Evolutionary conservation across 202 grass and related monocot species (phyloP).

Genomic region (Setaria italica): DNA sequence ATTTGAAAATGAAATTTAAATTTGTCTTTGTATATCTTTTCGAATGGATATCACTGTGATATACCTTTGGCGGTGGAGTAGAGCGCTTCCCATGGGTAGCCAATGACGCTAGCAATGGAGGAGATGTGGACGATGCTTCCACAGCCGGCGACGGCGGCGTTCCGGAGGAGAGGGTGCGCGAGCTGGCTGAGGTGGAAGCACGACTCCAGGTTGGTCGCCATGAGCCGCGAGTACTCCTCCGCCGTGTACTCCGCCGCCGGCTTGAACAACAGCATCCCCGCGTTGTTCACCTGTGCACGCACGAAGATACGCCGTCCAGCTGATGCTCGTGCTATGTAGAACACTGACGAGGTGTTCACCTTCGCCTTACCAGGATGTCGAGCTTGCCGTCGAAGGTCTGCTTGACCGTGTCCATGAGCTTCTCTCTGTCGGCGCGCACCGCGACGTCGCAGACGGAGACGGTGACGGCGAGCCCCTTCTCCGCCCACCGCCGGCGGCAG

Average conservation of each 20-base stretch:
- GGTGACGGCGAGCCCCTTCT: conserved; percentile 37
- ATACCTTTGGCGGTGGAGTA: conserved; percentile 55
- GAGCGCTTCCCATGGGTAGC: not conserved
- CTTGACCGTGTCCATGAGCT: conserved; percentile 42
- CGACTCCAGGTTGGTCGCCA: conserved; percentile 69
- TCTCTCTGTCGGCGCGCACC: conserved; percentile 49
- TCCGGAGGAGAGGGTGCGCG: conserved; percentile 52
- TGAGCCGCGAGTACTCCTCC: conserved; percentile 50
- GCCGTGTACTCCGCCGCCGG: conserved; percentile 37
- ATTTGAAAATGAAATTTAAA: no score
- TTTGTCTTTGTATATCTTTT: no score
- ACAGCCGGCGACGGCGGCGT: not conserved
- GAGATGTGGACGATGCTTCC: conserved; percentile 60
- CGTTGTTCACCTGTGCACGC: conserved; percentile 58
- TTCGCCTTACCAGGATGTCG: conserved; percentile 49
- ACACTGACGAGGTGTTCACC: no score
- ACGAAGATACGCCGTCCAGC: no score
- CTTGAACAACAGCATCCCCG: conserved; percentile 40
- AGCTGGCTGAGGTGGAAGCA: conserved; percentile 70
- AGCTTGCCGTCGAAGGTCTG: conserved; percentile 54
- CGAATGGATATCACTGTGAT: no score
- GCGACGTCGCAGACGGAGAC: conserved; percentile 75
- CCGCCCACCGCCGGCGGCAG: conserved; percentile 41
- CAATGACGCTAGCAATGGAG: conserved; percentile 37
- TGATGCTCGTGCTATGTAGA: no score